Percentiles rank a stretch among this genome's conserved stretches.
Evolutionary conservation across 129 eudicot genomes (phyloP).

Genomic region (Escallonia herrerae): DNA sequence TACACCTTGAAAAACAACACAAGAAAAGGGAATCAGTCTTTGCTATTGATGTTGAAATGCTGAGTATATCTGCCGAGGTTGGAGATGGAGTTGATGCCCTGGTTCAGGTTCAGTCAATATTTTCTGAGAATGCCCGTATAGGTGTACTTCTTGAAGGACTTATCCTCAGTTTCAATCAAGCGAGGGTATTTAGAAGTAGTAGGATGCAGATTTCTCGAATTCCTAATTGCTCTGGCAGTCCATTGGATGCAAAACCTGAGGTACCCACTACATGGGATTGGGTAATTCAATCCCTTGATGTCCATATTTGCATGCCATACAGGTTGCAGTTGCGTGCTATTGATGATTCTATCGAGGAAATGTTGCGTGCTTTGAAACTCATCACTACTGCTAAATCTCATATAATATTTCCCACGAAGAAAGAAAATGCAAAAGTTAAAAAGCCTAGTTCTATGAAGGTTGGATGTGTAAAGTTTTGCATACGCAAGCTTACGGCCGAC

Average conservation of each 20-base stretch:
- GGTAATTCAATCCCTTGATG: constrained; percentile 96
- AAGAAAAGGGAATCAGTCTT: constrained; percentile 74
- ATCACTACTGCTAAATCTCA: constrained; percentile 67
- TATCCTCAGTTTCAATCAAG: constrained; percentile 56
- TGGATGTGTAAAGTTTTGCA: constrained; percentile 66
- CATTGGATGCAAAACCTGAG: constrained; percentile 34
- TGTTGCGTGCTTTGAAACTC: constrained; percentile 87
- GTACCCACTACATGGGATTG: constrained; percentile 72
- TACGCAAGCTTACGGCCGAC: constrained; percentile 82
- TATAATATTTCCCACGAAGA: constrained; percentile 48
- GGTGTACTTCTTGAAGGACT: constrained; percentile 95
- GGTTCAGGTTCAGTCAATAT: constrained; percentile 83
- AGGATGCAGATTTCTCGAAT: constrained; percentile 94
- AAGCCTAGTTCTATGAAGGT: constrained; percentile 56
- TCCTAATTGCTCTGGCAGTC: constrained; percentile 43
- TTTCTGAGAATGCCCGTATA: constrained; percentile 96
- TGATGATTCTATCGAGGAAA: constrained; percentile 92
- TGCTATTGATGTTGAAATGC: constrained; percentile 89
- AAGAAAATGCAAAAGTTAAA: constrained; percentile 53
- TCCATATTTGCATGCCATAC: constrained; percentile 87
- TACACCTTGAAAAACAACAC: constrained; percentile 42
- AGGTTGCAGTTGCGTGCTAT: constrained; percentile 93
- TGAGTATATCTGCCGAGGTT: constrained; percentile 75
- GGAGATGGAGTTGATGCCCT: constrained; percentile 94
- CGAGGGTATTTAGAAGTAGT: constrained; percentile 73